These are phyloP conservation scores for Fraxinus paxiana DNA, from an alignment of 305 asterid genomes.

Conservation along the genomic window DNA sequence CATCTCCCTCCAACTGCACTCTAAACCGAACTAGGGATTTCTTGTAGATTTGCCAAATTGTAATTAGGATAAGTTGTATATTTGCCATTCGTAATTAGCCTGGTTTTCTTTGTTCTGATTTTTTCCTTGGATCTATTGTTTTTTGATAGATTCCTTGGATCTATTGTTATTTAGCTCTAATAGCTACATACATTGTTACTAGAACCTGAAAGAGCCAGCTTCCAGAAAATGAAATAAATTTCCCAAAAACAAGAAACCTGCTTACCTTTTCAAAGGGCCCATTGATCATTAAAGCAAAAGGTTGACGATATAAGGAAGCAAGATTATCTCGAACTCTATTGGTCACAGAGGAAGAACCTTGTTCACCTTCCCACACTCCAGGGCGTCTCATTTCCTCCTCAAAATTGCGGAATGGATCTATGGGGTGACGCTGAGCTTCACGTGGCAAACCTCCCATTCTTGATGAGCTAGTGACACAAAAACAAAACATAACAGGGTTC, in stretches of 20 bases:
- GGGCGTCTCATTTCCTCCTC: constrained; percentile 84
- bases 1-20: neutral
- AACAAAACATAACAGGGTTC: constrained; percentile 15
- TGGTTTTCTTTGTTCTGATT: neutral
- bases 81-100: neutral
- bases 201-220: constrained; percentile 9
- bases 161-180: neutral
- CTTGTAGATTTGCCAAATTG: neutral
- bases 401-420: constrained; percentile 93
- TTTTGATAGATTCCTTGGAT: neutral
- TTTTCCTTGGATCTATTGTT: neutral
- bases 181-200: neutral
- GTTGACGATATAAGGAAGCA: constrained; percentile 95
- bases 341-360: constrained; percentile 59
- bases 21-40: neutral
- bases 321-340: constrained; percentile 74
- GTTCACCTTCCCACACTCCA: constrained; percentile 79
- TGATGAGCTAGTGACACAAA: constrained; percentile 33
- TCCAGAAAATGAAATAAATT: neutral
- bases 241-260: constrained; percentile 1
- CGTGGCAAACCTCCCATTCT: constrained; percentile 55
- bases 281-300: constrained; percentile 78
- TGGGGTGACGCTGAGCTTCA: constrained; percentile 50
- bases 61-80: neutral
- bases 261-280: constrained; percentile 89